Conservation (phyloP, 163 green algal genomes). For the Scenedesmus sp. region DNA sequence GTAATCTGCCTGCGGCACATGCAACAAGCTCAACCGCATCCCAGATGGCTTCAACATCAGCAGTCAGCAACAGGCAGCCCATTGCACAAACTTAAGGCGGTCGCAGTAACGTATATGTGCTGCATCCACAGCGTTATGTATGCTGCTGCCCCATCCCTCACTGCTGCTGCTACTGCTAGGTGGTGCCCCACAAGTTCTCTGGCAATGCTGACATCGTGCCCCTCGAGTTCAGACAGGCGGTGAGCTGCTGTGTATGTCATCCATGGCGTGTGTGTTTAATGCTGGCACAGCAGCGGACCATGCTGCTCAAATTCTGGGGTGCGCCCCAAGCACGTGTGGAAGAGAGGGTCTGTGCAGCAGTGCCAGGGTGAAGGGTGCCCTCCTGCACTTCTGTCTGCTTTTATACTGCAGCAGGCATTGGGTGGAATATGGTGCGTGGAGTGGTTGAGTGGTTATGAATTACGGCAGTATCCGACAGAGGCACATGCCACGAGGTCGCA, state of each 20-base stretch:
- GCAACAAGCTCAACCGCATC: neutral
- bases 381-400: no score
- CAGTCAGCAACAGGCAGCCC: neutral
- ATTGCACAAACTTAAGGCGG: neutral
- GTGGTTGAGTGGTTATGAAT: no score
- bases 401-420: no score
- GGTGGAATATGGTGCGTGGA: no score
- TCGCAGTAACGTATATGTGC: neutral
- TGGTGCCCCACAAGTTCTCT: slow-evolving; percentile 68
- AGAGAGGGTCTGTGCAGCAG: no score
- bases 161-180: slow-evolving; percentile 46
- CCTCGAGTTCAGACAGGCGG: slow-evolving; percentile 69
- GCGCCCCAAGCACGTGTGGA: no score
- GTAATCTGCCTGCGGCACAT: neutral
- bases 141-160: neutral
- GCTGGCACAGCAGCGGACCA: no score
- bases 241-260: slow-evolving; percentile 52
- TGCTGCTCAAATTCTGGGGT: no score
- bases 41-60: neutral
- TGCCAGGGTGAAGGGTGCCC: no score
- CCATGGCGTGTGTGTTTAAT: no score
- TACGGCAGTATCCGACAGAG: no score
- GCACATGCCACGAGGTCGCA: no score
- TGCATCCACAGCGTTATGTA: neutral
- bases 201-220: slow-evolving; percentile 70